These are phyloP conservation scores for Tylopilus cervinicoccineus DNA, from an alignment of 768 basidiomycete species.

Conservation along the genomic window DNA sequence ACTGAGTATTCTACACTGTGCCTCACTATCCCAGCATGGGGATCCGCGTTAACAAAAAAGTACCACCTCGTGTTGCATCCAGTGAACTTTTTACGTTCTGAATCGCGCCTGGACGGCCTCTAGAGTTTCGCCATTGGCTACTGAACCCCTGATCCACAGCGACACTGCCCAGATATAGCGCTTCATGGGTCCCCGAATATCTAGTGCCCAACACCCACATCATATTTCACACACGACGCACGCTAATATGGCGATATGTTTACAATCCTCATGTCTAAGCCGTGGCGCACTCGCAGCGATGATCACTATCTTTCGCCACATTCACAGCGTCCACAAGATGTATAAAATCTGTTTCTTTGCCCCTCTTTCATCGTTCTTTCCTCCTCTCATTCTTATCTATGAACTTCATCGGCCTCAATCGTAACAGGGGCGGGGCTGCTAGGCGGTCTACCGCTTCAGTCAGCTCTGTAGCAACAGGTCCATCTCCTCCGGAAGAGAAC, in stretches of 20 bases:
- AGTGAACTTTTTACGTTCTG: neutral
- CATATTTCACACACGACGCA: conserved; percentile 4
- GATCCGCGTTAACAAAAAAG: conserved; percentile 10
- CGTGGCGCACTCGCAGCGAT: neutral
- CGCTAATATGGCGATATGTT: neutral
- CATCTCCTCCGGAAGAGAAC: conserved; percentile 11
- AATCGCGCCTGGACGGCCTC: neutral
- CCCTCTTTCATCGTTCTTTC: neutral
- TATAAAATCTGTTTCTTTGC: conserved; percentile 9
- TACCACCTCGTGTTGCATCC: neutral
- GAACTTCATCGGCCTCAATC: neutral
- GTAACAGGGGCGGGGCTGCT: neutral
- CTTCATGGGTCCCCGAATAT: too few species aligned
- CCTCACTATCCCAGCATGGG: neutral
- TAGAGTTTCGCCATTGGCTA: too few species aligned
- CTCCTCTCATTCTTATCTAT: neutral
- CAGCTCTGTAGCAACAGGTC: neutral
- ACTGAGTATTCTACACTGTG: too few species aligned
- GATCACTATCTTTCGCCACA: neutral
- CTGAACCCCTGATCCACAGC: neutral
- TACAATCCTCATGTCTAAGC: neutral
- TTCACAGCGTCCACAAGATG: neutral
- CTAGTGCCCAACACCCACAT: too few species aligned
- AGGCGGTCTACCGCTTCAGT: neutral
- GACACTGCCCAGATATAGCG: neutral